Percentiles rank a stretch among this genome's conserved stretches.
Evolutionary conservation across 1,284 basidiomycete genomes (phyloP).

Genomic region (Pyrrhoderma noxium): DNA sequence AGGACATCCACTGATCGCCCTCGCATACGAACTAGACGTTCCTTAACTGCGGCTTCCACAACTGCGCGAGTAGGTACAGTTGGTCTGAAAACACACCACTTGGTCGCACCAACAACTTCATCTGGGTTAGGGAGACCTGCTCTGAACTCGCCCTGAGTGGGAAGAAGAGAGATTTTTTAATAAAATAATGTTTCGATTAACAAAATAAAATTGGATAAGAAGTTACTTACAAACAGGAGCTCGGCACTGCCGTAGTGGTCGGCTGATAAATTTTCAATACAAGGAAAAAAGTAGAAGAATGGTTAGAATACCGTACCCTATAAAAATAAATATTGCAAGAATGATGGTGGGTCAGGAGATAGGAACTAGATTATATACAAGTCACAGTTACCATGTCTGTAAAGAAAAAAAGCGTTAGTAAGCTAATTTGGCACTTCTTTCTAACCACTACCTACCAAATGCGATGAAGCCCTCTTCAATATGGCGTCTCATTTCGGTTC

Average conservation of each 20-base stretch:
- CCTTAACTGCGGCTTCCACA: slow-evolving; percentile 59
- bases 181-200: slow-evolving; percentile 17
- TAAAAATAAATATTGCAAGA: neutral
- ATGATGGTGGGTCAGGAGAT: neutral
- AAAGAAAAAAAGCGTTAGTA: neutral
- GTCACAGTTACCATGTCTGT: slow-evolving; percentile 33
- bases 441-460: slow-evolving; percentile 44
- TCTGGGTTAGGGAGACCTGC: slow-evolving; percentile 35
- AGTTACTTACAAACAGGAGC: slow-evolving; percentile 57
- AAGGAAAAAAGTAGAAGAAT: neutral
- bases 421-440: slow-evolving; percentile 1
- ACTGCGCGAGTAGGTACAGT: slow-evolving; percentile 44
- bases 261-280: slow-evolving; percentile 36
- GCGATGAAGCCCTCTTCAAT: slow-evolving; percentile 60
- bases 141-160: slow-evolving; percentile 58
- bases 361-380: slow-evolving; percentile 3
- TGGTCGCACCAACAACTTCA: slow-evolving; percentile 63
- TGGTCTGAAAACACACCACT: slow-evolving; percentile 72
- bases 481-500: slow-evolving; percentile 58
- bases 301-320: slow-evolving; percentile 12
- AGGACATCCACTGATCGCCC: slow-evolving; percentile 56
- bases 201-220: neutral
- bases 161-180: neutral
- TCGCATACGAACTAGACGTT: slow-evolving; percentile 53
- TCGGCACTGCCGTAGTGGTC: slow-evolving; percentile 80